Percentiles rank a stretch among this genome's conserved stretches.
phyloP scores from a whole-genome alignment of 176 grass and related monocot genomes.

The Aegilops sharonensis region DNA sequence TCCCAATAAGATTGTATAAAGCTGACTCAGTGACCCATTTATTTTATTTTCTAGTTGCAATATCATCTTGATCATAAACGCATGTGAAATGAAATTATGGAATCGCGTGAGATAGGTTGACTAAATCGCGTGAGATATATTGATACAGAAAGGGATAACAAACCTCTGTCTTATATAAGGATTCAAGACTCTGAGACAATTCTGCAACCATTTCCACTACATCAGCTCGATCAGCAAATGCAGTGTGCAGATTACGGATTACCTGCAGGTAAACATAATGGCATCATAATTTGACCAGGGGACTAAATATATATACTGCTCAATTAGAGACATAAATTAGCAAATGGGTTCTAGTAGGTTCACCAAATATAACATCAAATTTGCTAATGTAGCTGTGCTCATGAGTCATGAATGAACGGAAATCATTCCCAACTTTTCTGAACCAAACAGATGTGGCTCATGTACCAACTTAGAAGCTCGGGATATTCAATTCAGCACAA shows the following conservation, averaged over 20 bases:
- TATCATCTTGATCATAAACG: background rate
- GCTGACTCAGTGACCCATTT: background rate
- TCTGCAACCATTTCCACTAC: slow-evolving; percentile 57
- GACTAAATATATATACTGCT: background rate
- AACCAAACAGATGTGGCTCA: background rate
- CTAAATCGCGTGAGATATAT: background rate
- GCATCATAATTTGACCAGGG: slow-evolving; percentile 30
- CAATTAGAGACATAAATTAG: background rate
- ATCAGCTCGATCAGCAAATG: slow-evolving; percentile 74
- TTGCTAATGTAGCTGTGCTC: background rate
- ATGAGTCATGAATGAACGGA: background rate
- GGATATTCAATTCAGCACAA: slow-evolving; percentile 6
- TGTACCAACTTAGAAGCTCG: background rate
- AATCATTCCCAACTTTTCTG: background rate
- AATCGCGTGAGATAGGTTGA: background rate
- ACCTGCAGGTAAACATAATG: slow-evolving; percentile 55
- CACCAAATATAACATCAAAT: background rate
- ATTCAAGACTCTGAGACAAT: slow-evolving; percentile 73
- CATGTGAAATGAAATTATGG: slow-evolving; percentile 11
- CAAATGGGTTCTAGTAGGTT: background rate
- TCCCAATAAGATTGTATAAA: background rate
- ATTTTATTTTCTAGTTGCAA: slow-evolving; percentile 5
- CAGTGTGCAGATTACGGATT: slow-evolving; percentile 69
- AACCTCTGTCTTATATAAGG: slow-evolving; percentile 82
- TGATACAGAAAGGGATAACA: slow-evolving; percentile 6